Percentiles rank a stretch among this genome's conserved stretches.
phyloP scores from a whole-genome alignment of 192 early-diverging fungal species.

The Thamnidium elegans region DNA sequence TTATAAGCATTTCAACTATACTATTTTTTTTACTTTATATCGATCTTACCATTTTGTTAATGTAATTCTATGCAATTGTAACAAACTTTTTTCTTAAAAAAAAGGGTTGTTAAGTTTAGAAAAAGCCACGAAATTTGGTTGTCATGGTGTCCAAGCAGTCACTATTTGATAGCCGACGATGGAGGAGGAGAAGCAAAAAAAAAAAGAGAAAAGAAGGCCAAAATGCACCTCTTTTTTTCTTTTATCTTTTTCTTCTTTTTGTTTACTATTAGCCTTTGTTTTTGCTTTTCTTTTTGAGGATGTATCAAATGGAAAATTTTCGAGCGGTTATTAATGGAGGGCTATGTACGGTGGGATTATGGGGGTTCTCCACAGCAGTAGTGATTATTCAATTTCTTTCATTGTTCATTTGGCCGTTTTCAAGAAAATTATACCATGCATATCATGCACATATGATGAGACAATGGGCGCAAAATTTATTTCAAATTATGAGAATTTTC shows the following conservation, averaged over 20 bases:
- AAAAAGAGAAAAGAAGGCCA: no score
- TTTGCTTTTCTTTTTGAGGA: background rate
- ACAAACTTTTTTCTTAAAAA: no score
- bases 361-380: background rate
- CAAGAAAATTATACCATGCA: constrained; percentile 3
- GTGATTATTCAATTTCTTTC: constrained; percentile 5
- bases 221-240: background rate
- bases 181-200: no score
- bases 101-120: background rate
- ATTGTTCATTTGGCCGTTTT: constrained; percentile 25
- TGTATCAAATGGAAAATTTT: constrained; percentile 1
- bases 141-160: constrained; percentile 10
- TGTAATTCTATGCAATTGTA: no score
- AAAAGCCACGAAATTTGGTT: constrained; percentile 10
- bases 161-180: no score
- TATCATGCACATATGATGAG: constrained; percentile 25
- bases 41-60: constrained; percentile 8
- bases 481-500: constrained; percentile 50
- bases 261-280: constrained; percentile 2
- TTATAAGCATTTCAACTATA: background rate
- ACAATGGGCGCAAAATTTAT: constrained; percentile 37
- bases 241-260: background rate
- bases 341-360: background rate
- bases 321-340: background rate
- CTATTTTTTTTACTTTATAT: background rate